Evolutionary conservation across 2,329 filamentous ascomycete genomes (phyloP).

Genomic region (Talaromyces sp.): DNA sequence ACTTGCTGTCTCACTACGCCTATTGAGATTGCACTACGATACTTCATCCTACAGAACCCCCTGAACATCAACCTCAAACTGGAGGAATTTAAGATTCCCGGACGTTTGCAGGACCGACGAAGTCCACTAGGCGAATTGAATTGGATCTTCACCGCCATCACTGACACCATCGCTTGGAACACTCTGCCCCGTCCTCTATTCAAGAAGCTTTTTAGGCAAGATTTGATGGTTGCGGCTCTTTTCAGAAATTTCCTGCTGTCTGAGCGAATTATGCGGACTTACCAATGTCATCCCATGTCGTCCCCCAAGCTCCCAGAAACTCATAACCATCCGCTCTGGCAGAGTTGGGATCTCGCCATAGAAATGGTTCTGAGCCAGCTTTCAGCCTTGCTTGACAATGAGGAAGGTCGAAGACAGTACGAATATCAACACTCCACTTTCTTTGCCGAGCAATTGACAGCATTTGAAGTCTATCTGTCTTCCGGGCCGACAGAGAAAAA

Average conservation of each 20-base stretch:
- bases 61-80: constrained; percentile 64
- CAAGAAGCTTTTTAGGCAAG: constrained; percentile 94
- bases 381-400: constrained; percentile 71
- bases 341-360: constrained; percentile 95
- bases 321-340: constrained; percentile 91
- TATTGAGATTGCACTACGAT: constrained; percentile 94
- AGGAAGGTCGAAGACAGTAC: constrained; percentile 72
- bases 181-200: constrained; percentile 85
- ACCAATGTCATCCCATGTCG: constrained; percentile 91
- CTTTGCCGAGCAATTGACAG: constrained; percentile 94
- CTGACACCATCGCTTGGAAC: constrained; percentile 98
- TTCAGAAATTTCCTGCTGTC: constrained; percentile 95
- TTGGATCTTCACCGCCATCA: constrained; percentile 99
- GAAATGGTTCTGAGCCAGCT: constrained; percentile 91
- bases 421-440: constrained; percentile 94
- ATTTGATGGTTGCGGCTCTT: constrained; percentile 96
- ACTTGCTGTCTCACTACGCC: constrained; percentile 94
- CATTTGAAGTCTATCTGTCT: constrained; percentile 90
- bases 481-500: constrained; percentile 80
- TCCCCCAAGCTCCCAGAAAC: constrained; percentile 90
- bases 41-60: constrained; percentile 92
- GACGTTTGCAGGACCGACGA: constrained; percentile 83
- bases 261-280: constrained; percentile 92
- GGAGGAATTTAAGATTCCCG: constrained; percentile 83
- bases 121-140: constrained; percentile 95